Evolutionary conservation across 176 grass and related monocot genomes (phyloP), one percentile per base, ranked within the genome.

Genomic region (Puccinellia tenuiflora): DNA sequence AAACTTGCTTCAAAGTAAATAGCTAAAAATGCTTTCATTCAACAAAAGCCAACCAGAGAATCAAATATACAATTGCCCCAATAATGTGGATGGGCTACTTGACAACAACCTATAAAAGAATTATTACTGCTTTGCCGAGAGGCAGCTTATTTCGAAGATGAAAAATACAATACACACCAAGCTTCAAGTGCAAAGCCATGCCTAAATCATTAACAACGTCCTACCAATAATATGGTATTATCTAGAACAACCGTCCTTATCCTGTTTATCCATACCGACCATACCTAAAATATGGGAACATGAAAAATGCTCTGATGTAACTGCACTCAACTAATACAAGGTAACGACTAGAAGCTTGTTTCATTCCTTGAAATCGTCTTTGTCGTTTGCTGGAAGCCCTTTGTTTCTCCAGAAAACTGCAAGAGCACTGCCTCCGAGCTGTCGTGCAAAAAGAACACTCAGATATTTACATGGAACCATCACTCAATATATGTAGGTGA

Each of bases 281-380:
- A 68, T 59, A 33, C 29, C 47, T 43, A 67, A 63, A 80, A 83
- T 63, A 79, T 21, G 14, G 48, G 6, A 68, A 81, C 30, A 80
- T 62, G 31, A 69, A 76, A 68, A 24, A 61, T 76, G 51, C 43
- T 55, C 24, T 34, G 72, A 52, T 64, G 4, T 17, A 76, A 54
- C 72, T 34, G n/a, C 25, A 60, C 48, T 78, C 38, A 63, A 62
- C 31, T 75, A 72, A 39, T 40, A 78, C 26, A 4, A 35, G 24
- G 20, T 42, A 71, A 85, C 14, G 40, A 28, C 62, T 35, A 86
- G 33, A 63, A 73, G 64, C 78, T 82, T 70, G 31, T 40, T 84
- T 95, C 67, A 98, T 52, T 95, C 96, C 78, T 93, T 92, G 80
- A 99, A 99, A 83, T 99, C 96, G 2, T 99, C 93, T 79, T 98